Conservation (phyloP, 768 basidiomycete species). For the Cystobasidium ongulense region DNA sequence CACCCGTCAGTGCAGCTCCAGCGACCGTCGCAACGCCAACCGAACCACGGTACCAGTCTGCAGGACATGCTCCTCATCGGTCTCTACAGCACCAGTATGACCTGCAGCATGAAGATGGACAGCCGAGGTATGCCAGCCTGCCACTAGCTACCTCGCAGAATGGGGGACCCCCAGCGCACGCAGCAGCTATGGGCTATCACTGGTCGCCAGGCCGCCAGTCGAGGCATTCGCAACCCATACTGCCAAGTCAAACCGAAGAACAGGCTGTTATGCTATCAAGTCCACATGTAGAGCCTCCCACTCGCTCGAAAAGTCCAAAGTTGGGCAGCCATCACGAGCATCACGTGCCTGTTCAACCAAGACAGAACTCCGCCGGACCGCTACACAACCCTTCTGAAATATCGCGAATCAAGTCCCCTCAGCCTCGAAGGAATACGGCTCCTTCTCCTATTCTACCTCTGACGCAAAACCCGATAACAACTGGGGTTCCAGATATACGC, state of each 20-base stretch:
- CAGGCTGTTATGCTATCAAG: not conserved
- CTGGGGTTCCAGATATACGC: not conserved
- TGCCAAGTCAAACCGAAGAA: not conserved
- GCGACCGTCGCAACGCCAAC: not conserved
- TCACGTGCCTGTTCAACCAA: not conserved
- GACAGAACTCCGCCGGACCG: not conserved
- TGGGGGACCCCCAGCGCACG: not conserved
- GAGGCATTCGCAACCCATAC: conserved; percentile 28
- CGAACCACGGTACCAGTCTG: not conserved
- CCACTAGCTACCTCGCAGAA: not conserved
- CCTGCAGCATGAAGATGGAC: not conserved
- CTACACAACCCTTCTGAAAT: not conserved
- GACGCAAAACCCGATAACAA: not conserved
- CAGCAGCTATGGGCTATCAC: not conserved
- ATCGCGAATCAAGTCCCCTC: conserved; percentile 26
- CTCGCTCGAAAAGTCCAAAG: conserved; percentile 10
- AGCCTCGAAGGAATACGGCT: not conserved
- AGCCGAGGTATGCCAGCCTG: not conserved
- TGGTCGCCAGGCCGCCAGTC: conserved; percentile 12
- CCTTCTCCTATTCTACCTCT: conserved; percentile 1
- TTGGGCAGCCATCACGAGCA: not conserved
- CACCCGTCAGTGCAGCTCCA: not conserved
- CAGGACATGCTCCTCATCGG: not conserved
- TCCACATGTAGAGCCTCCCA: not conserved
- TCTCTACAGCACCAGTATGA: not conserved